Percentiles rank a stretch among this genome's conserved stretches.
These are phyloP conservation scores for Lipomyces spencermartinsiae DNA, from an alignment of 805 yeast species.

Conservation along the genomic window DNA sequence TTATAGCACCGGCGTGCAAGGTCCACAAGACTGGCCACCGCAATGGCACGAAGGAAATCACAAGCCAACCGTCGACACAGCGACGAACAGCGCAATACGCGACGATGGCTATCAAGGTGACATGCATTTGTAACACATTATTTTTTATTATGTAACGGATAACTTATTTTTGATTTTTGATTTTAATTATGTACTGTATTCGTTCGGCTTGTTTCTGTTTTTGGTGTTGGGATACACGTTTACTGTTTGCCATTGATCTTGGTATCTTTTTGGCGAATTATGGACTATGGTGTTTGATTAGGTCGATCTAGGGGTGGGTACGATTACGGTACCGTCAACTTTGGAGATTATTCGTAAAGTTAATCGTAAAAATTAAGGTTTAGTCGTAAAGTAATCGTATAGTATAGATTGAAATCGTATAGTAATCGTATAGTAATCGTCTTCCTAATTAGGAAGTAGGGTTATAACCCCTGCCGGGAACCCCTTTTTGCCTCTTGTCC, in stretches of 20 bases:
- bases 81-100: no score
- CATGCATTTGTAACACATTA: not conserved
- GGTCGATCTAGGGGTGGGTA: no score
- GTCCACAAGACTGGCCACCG: not conserved
- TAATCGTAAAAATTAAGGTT: no score
- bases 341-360: no score
- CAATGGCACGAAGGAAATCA: not conserved
- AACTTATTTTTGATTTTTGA: not conserved
- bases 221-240: not conserved
- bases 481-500: no score
- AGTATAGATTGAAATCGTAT: no score
- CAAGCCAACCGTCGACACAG: not conserved
- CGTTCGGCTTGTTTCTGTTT: no score
- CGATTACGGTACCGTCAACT: no score
- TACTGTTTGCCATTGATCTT: not conserved
- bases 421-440: no score
- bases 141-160: not conserved
- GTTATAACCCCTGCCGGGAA: no score
- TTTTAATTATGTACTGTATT: not conserved
- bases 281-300: not conserved
- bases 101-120: not conserved
- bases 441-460: no score
- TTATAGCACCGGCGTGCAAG: not conserved
- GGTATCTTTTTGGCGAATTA: not conserved
- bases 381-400: no score